phyloP scores from a whole-genome alignment of 2,329 filamentous ascomycete species.

The Magnaporthiopsis rhizophila region DNA sequence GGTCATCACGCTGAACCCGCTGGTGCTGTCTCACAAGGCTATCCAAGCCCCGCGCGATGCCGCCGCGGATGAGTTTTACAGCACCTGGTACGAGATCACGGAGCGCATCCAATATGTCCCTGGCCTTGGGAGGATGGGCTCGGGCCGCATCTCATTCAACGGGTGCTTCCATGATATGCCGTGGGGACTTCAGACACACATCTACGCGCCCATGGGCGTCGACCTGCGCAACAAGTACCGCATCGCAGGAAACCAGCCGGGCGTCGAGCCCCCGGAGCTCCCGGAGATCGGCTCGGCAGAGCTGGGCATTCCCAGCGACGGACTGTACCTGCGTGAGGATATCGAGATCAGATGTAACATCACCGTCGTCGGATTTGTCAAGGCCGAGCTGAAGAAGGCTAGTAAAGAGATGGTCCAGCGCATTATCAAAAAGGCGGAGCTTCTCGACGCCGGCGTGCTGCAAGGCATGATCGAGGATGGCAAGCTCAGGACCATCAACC shows the following conservation, averaged over 20 bases:
- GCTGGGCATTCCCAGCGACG: slow-evolving; percentile 54
- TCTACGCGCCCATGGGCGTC: slow-evolving; percentile 59
- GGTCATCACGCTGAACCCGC: slow-evolving; percentile 62
- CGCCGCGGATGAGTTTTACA: slow-evolving; percentile 62
- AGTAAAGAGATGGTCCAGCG: slow-evolving; percentile 60
- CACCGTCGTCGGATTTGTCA: slow-evolving; percentile 56
- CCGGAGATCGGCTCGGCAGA: slow-evolving; percentile 52
- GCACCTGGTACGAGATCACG: slow-evolving; percentile 66
- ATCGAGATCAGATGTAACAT: slow-evolving; percentile 65
- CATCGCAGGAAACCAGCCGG: slow-evolving; percentile 61
- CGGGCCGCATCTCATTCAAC: slow-evolving; percentile 59
- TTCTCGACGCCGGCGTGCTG: slow-evolving; percentile 57
- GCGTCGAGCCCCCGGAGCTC: slow-evolving; percentile 51
- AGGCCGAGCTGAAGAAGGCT: slow-evolving; percentile 57
- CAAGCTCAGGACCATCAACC: slow-evolving; percentile 51
- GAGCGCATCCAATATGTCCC: slow-evolving; percentile 62
- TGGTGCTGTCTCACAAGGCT: slow-evolving; percentile 55
- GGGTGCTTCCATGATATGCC: slow-evolving; percentile 67
- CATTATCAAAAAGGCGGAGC: slow-evolving; percentile 63
- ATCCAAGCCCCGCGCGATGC: slow-evolving; percentile 61
- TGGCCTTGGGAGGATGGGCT: slow-evolving; percentile 56
- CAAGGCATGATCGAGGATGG: slow-evolving; percentile 62
- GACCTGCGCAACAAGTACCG: slow-evolving; percentile 62
- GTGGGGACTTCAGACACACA: slow-evolving; percentile 64
- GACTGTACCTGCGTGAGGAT: slow-evolving; percentile 61